These are phyloP conservation scores for Trichophyton verrucosum DNA, from an alignment of 2,329 filamentous ascomycete species.

Conservation along the genomic window DNA sequence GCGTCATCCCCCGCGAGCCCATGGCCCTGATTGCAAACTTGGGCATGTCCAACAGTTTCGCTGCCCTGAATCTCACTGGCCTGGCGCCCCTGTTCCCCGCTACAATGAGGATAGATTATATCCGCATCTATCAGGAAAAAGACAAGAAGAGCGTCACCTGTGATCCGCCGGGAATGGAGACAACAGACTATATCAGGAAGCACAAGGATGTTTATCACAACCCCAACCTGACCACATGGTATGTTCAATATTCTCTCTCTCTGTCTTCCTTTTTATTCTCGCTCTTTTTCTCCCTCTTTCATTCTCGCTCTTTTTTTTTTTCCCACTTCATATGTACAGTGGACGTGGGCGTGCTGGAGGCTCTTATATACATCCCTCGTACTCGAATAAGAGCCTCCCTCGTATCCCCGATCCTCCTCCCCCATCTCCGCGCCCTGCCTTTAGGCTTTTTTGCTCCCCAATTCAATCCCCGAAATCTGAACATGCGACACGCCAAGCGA, in stretches of 20 bases:
- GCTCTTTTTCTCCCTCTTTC: too few relatives aligned
- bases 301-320: too few relatives aligned
- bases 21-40: constrained; percentile 57
- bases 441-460: neutral
- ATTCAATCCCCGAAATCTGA: neutral
- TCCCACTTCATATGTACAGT: too few relatives aligned
- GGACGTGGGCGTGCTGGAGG: neutral
- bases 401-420: neutral
- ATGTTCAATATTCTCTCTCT: constrained; percentile 15
- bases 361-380: neutral
- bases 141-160: constrained; percentile 49
- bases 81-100: constrained; percentile 47
- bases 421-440: neutral
- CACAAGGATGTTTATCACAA: constrained; percentile 52
- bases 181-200: constrained; percentile 52
- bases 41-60: constrained; percentile 57
- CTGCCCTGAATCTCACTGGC: constrained; percentile 46
- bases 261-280: neutral
- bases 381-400: neutral
- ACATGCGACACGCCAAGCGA: neutral
- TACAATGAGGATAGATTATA: constrained; percentile 55
- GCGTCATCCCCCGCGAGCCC: constrained; percentile 54
- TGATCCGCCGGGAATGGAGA: constrained; percentile 54
- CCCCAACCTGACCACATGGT: constrained; percentile 53
- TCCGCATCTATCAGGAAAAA: constrained; percentile 57